Evolutionary conservation across 495 filamentous ascomycete genomes (phyloP).

Genomic region (Penicillium macrosclerotiorum): DNA sequence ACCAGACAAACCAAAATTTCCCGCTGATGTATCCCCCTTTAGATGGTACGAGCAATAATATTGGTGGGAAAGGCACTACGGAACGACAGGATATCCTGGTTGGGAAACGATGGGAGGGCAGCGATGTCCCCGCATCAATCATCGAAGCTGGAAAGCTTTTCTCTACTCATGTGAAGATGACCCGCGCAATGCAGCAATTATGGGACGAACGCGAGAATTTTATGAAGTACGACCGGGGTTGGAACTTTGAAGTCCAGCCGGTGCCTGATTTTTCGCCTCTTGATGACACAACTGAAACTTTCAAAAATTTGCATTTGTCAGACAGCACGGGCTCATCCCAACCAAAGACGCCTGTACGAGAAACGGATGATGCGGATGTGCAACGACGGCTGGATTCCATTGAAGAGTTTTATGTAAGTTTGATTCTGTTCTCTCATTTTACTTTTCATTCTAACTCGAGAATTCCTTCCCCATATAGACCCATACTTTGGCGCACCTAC

Average conservation of each 20-base stretch:
- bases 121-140: conserved; percentile 88
- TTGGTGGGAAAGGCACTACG: conserved; percentile 81
- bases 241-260: conserved; percentile 57
- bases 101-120: conserved; percentile 81
- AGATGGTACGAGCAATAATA: conserved; percentile 74
- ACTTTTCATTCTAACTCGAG: conserved; percentile 13
- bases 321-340: conserved; percentile 27
- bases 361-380: conserved; percentile 55
- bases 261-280: conserved; percentile 41
- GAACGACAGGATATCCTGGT: conserved; percentile 73
- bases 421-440: not conserved
- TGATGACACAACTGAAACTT: conserved; percentile 25
- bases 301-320: conserved; percentile 29
- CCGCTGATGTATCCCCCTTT: conserved; percentile 95
- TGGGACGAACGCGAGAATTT: conserved; percentile 93
- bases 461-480: conserved; percentile 49
- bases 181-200: conserved; percentile 83
- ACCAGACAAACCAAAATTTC: conserved; percentile 98
- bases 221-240: conserved; percentile 87
- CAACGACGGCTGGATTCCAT: conserved; percentile 70
- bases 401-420: conserved; percentile 80
- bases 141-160: conserved; percentile 95
- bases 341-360: conserved; percentile 39
- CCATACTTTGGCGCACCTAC: conserved; percentile 75
- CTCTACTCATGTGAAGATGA: conserved; percentile 82